Conservation (phyloP, 2,329 filamentous ascomycete species). For the Sphaerulina musiva region DNA sequence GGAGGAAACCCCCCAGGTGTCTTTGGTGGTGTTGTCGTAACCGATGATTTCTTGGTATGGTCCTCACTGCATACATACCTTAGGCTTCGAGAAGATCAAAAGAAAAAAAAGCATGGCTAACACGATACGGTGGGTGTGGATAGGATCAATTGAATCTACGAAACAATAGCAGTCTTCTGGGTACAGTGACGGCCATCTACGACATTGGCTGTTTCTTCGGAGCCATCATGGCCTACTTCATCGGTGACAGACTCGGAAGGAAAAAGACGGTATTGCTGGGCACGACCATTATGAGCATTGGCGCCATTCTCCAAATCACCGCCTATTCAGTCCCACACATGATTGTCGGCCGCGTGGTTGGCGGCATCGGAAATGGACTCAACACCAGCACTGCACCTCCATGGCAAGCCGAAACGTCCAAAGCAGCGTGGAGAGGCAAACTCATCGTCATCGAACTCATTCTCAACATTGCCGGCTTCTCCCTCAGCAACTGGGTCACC, state of each 20-base stretch:
- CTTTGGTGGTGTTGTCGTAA: constrained; percentile 40
- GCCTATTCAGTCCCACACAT: constrained; percentile 42
- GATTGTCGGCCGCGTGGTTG: constrained; percentile 45
- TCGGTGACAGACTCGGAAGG: constrained; percentile 45
- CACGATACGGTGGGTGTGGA: no score
- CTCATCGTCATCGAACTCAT: constrained; percentile 39
- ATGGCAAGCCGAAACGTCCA: constrained; percentile 48
- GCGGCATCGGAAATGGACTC: constrained; percentile 47
- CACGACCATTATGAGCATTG: constrained; percentile 45
- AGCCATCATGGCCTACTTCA: constrained; percentile 43
- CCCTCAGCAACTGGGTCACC: constrained; percentile 48
- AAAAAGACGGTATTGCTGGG: constrained; percentile 45
- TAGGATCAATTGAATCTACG: constrained; percentile 16
- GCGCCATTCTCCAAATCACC: constrained; percentile 44
- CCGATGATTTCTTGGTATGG: constrained; percentile 17
- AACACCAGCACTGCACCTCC: constrained; percentile 44
- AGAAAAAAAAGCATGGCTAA: no score
- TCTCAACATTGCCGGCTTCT: constrained; percentile 45
- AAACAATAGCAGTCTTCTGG: constrained; percentile 28
- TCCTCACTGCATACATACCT: no score
- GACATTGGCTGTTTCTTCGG: constrained; percentile 57
- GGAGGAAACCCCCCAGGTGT: constrained; percentile 36
- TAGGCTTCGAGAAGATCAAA: no score
- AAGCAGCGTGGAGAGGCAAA: constrained; percentile 36
- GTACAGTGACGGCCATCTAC: constrained; percentile 50